A percentile compares a stretch with the other conserved stretches of the same genome.
Conservation (phyloP, 371 early-diverging fungal species). For the Lichtheimia ramosa region DNA sequence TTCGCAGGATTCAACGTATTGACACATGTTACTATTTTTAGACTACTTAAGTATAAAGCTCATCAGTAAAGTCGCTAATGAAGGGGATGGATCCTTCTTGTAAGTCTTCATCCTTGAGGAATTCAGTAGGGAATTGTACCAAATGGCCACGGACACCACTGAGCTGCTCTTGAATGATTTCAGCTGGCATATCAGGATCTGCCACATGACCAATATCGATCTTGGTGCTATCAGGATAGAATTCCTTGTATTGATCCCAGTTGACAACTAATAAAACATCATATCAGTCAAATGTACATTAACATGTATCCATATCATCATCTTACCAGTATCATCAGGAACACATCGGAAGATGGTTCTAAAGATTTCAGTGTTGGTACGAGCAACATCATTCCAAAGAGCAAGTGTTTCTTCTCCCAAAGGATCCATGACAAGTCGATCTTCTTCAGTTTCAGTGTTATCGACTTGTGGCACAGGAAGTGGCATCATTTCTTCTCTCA, state of each 20-base stretch:
- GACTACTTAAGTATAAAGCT: constrained; percentile 33
- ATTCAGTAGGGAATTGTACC: constrained; percentile 76
- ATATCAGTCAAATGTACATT: not conserved
- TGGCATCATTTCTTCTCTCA: constrained; percentile 50
- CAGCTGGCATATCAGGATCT: constrained; percentile 34
- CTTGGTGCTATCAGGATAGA: constrained; percentile 46
- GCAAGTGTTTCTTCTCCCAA: constrained; percentile 51
- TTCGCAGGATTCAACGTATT: not conserved
- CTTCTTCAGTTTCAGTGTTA: constrained; percentile 34
- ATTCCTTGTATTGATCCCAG: constrained; percentile 68
- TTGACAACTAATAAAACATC: constrained; percentile 34
- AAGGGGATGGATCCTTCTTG: constrained; percentile 38
- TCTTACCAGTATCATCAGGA: constrained; percentile 67
- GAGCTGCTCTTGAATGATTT: constrained; percentile 42
- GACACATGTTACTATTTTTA: not conserved
- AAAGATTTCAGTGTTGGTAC: constrained; percentile 61
- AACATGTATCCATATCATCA: too few species aligned
- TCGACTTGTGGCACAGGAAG: constrained; percentile 45
- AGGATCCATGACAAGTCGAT: constrained; percentile 60
- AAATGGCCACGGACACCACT: constrained; percentile 59
- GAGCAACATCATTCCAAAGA: constrained; percentile 59
- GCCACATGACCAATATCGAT: constrained; percentile 39
- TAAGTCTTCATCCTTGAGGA: constrained; percentile 59
- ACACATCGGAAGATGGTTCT: constrained; percentile 74
- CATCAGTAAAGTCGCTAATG: constrained; percentile 28